A percentile compares a stretch with the other conserved stretches of the same genome.
These are phyloP conservation scores for Reutealis trisperma DNA, from an alignment of 345 rosid genomes.

Conservation along the genomic window DNA sequence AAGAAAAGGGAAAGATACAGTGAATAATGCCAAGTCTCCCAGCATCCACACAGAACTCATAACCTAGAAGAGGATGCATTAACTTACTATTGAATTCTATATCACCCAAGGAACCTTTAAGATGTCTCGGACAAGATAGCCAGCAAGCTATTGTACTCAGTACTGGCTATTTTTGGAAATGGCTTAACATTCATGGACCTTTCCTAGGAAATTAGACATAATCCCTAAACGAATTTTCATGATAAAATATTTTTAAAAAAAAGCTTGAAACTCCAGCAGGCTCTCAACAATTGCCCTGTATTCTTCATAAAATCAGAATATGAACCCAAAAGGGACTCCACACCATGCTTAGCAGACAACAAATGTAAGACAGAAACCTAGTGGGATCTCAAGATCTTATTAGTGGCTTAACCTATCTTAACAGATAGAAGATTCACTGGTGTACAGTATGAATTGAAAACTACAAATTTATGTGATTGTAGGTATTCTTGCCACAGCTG, in stretches of 20 bases:
- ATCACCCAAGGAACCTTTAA: neutral
- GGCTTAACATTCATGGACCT: neutral
- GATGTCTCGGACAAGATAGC: neutral
- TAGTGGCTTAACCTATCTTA: neutral
- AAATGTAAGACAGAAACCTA: slow-evolving; percentile 5
- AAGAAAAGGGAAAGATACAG: neutral
- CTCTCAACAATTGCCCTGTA: neutral
- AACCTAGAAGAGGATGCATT: neutral
- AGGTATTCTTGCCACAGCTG: neutral
- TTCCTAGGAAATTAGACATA: neutral
- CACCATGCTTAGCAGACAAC: neutral
- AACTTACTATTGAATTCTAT: neutral
- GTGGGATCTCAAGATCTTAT: neutral
- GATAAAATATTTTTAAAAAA: neutral
- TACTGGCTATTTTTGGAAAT: neutral
- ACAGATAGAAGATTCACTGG: neutral
- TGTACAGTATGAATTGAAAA: neutral
- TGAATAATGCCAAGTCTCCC: too few species aligned
- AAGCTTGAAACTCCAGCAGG: neutral
- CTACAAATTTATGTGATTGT: neutral
- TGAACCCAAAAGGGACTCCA: neutral
- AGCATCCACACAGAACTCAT: neutral
- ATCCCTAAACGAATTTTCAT: neutral
- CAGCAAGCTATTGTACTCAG: neutral
- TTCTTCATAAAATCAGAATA: neutral